These are phyloP conservation scores for Avena sativa DNA, from an alignment of 176 grass and related monocot species.

Conservation along the genomic window DNA sequence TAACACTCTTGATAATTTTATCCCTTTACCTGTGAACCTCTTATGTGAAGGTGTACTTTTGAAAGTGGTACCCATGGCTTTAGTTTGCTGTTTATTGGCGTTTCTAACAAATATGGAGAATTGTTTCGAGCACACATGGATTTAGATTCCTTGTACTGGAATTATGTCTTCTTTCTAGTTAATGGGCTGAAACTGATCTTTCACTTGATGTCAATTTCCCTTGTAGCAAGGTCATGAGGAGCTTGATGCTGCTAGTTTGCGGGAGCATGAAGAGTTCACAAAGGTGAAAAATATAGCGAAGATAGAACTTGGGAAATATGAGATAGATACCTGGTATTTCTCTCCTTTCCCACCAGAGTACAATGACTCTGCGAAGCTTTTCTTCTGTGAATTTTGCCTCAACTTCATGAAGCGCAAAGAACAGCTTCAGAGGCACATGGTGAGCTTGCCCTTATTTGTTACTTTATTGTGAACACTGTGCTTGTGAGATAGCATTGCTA, in stretches of 20 bases:
- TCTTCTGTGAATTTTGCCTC: conserved; percentile 99
- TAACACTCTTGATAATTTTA: conserved; percentile 24
- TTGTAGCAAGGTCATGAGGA: conserved; percentile 91
- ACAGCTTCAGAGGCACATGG: conserved; percentile 99
- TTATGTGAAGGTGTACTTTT: conserved; percentile 36
- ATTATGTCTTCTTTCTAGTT: conserved; percentile 12
- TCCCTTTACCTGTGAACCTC: not conserved
- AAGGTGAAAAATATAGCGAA: conserved; percentile 99
- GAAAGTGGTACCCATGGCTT: not conserved
- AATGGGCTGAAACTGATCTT: conserved; percentile 32
- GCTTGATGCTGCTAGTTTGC: conserved; percentile 93
- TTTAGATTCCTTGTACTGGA: conserved; percentile 2
- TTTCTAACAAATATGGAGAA: conserved; percentile 15
- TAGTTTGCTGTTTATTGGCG: conserved; percentile 7
- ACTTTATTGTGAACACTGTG: no score
- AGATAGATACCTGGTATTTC: conserved; percentile 99
- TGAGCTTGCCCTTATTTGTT: conserved; percentile 40
- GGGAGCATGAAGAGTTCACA: conserved; percentile 97
- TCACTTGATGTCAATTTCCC: not conserved
- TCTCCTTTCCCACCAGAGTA: conserved; percentile 98
- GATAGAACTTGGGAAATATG: conserved; percentile 97
- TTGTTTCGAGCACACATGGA: not conserved
- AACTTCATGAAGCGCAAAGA: conserved; percentile 99
- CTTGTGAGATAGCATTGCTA: no score
- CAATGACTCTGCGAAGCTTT: conserved; percentile 90